A percentile compares a stretch with the other conserved stretches of the same genome.
Evolutionary conservation across 2,329 filamentous ascomycete genomes (phyloP).

Genomic region (Trichoderma gracile): DNA sequence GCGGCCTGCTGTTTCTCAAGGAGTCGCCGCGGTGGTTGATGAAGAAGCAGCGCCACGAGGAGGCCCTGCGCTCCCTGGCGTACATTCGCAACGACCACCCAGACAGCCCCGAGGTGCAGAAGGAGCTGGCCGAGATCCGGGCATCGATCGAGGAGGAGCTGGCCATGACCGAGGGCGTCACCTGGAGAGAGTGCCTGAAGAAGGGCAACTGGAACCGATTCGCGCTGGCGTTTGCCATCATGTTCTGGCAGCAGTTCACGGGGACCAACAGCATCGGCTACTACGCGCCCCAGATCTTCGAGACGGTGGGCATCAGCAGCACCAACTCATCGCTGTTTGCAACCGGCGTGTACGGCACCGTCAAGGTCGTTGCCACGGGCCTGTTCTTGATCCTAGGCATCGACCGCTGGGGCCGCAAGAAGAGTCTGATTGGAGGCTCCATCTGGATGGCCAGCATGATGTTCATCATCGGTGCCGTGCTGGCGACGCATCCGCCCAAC

Average conservation of each 20-base stretch:
- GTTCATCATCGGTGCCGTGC: conserved; percentile 49
- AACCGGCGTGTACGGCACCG: conserved; percentile 35
- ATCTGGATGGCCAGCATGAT: conserved; percentile 58
- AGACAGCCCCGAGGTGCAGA: conserved; percentile 64
- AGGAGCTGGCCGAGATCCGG: conserved; percentile 56
- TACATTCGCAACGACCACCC: conserved; percentile 61
- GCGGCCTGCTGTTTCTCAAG: conserved; percentile 60
- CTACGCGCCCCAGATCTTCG: conserved; percentile 36
- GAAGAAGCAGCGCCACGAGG: conserved; percentile 58
- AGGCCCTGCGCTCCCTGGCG: conserved; percentile 59
- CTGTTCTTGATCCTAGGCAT: conserved; percentile 44
- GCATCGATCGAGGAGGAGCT: conserved; percentile 66
- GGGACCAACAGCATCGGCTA: conserved; percentile 39
- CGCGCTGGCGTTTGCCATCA: conserved; percentile 23
- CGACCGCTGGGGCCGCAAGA: conserved; percentile 46
- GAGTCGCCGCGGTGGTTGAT: conserved; percentile 73
- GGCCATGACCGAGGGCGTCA: conserved; percentile 42
- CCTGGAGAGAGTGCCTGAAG: conserved; percentile 14
- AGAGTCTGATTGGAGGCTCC: conserved; percentile 67
- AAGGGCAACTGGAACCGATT: conserved; percentile 25
- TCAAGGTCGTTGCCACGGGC: conserved; percentile 40
- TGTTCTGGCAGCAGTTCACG: conserved; percentile 31
- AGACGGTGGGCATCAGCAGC: conserved; percentile 33
- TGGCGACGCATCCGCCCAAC: conserved; percentile 27
- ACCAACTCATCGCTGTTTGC: conserved; percentile 34